Evolutionary conservation across 2,329 filamentous ascomycete species (phyloP), one percentile per base, ranked within the genome.

Genomic region (Colletotrichum horii): DNA sequence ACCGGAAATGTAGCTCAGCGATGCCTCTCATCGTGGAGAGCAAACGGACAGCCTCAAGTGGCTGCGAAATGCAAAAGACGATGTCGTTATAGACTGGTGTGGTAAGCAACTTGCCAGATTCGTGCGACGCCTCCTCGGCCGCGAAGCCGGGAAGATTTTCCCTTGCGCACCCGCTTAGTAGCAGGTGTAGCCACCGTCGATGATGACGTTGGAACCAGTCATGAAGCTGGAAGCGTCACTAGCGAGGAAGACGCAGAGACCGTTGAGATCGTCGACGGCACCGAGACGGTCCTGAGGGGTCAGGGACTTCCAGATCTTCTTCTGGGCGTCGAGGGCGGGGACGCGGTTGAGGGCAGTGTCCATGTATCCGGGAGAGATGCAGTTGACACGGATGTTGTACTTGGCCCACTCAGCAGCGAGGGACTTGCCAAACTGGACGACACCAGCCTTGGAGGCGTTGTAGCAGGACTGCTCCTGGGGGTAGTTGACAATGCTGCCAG

Each of bases 341-440:
- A 95, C 93, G 76, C 93, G 92, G 90, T 95, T 96, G 77, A 95
- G 88, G 7, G 93, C 93, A 7, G 94, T 97, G 87, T 96, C 94
- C 93, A 96, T 96, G 88, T 96, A 96, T 34, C 94, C 94, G 24
- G 95, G 94, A 8, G 93, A 95, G 85, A 96, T 95, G 84, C 92
- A 93, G 90, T 97, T 97, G 81, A 96, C 94, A 48, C 94, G 93
- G 82, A 96, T 95, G 80, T 90, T 89, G 85, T 95, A 90, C 86
- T 94, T 94, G 81, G 94, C 94, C 94, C 95, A 96, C 86, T 97
- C 95, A 71, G 94, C 94, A 58, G 94, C 94, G 28, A 97, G 91
- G 5, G 94, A 95, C 88, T 94, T 95, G 85, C 92, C 93, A 69
- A 96, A 90, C 85, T 95, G 93, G 78, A 95, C 91, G 48, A 96